These are phyloP conservation scores for Eutrema heterophyllum DNA, from an alignment of 345 rosid genomes.

Conservation along the genomic window DNA sequence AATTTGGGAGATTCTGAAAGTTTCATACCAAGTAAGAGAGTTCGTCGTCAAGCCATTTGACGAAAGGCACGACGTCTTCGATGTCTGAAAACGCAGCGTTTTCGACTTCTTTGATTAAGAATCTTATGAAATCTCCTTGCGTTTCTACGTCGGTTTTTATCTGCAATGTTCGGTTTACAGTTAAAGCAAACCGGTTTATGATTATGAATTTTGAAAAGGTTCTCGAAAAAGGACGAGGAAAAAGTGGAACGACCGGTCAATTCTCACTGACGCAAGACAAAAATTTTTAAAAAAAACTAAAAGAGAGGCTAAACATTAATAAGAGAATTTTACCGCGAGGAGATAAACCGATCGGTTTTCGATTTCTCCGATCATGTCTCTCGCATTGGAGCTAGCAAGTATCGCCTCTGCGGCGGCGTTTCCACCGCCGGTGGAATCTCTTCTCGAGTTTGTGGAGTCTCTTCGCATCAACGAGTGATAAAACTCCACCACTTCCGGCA, in stretches of 20 bases:
- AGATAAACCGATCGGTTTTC: slow-evolving; percentile 93
- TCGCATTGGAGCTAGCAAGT: slow-evolving; percentile 53
- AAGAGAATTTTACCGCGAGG: slow-evolving; percentile 54
- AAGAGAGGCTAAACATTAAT: slow-evolving; percentile 15
- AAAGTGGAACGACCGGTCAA: slow-evolving; percentile 31
- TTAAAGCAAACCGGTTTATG: neutral
- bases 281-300: neutral
- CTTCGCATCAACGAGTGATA: slow-evolving; percentile 94
- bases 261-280: slow-evolving; percentile 15
- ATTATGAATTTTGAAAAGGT: neutral
- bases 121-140: slow-evolving; percentile 91
- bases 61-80: slow-evolving; percentile 92
- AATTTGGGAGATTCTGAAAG: neutral
- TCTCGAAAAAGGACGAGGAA: slow-evolving; percentile 1
- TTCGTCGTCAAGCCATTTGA: slow-evolving; percentile 96
- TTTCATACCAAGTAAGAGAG: slow-evolving; percentile 69
- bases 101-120: slow-evolving; percentile 84
- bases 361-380: slow-evolving; percentile 98
- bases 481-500: slow-evolving; percentile 96
- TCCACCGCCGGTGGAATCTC: slow-evolving; percentile 51
- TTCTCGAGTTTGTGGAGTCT: slow-evolving; percentile 68
- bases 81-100: slow-evolving; percentile 69
- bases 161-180: slow-evolving; percentile 36
- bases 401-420: slow-evolving; percentile 38
- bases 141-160: slow-evolving; percentile 93